A percentile compares a stretch with the other conserved stretches of the same genome.
phyloP scores from a whole-genome alignment of 2,329 filamentous ascomycete species.

The Penicillium capsulatum region DNA sequence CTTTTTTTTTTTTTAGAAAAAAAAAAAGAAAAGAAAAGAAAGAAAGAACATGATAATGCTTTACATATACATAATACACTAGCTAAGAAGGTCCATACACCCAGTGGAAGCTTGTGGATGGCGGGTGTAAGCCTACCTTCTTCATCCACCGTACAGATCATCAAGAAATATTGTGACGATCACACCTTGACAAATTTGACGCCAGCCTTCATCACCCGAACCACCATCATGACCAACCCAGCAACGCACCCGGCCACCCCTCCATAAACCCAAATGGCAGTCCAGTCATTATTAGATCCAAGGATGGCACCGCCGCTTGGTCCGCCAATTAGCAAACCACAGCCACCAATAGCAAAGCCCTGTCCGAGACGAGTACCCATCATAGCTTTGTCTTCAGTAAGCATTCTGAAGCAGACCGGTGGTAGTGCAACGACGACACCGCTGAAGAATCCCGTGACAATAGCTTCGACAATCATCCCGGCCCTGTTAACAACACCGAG shows the following conservation, averaged over 20 bases:
- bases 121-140: too few relatives aligned
- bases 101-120: too few relatives aligned
- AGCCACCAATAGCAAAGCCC: conserved; percentile 27
- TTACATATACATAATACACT: too few relatives aligned
- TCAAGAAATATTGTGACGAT: too few relatives aligned
- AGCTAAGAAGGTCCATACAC: too few relatives aligned
- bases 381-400: conserved; percentile 35
- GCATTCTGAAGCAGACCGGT: conserved; percentile 30
- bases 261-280: conserved; percentile 8
- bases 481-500: conserved; percentile 29
- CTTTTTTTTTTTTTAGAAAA: too few relatives aligned
- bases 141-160: too few relatives aligned
- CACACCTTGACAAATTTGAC: too few relatives aligned
- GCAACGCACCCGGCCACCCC: conserved; percentile 4
- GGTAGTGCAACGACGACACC: conserved; percentile 39
- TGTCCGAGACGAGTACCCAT: conserved; percentile 37
- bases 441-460: conserved; percentile 39
- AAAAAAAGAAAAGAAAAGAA: too few relatives aligned
- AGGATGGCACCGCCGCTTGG: conserved; percentile 31
- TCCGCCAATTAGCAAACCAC: conserved; percentile 27
- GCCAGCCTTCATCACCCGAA: neutral
- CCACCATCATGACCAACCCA: neutral
- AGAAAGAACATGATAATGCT: too few relatives aligned
- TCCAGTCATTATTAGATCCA: conserved; percentile 2
- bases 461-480: conserved; percentile 30